Evolutionary conservation across 352 stramenopile genomes (phyloP), one percentile per base, ranked within the genome.

Genomic region (Globisporangium spinosum): DNA sequence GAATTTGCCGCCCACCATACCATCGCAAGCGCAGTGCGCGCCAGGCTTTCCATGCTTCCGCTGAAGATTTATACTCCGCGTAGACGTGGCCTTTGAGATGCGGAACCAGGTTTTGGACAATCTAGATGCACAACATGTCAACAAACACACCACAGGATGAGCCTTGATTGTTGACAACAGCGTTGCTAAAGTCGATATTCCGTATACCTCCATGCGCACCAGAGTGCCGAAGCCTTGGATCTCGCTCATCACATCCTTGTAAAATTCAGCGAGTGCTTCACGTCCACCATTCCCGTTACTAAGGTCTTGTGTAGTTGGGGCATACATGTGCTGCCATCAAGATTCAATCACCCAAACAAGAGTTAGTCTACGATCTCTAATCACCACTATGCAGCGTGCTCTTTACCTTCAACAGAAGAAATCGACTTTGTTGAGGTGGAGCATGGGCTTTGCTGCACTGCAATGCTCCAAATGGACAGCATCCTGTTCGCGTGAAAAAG

Each of bases 41-140:
- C 34, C 67, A 69, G 2, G 69, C 69, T 23, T 54, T 64, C 34
- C 40, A 65, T 13, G 69, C 70, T 3, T 67, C 49, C 4, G 65
- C 60, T 2, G 63, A 15, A 0, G 65, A 68, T 40, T 62, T 40
- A 38, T 64, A 78, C 57, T 78, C 73, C 13, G 62, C 62, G 43
- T 78, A 78, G 1, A 78, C 70, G 25, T 78, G 69, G 2, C 73
- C 73, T 10, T 34, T 51, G 27, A 78, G 57, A 40, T 78, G 73
- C 7, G 38, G 27, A 9, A 67, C 62, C 43, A 62, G 9, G 34
- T 78, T 78, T 27, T 74, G 62, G n/a, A 69, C 70, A 34, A 72
- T 63, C 73, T 78, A 64, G 7, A 58, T 9, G 9, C 22, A 47
- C 38, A 43, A 56, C 13, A 29, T 55, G n/a, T 27, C 8, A 15